Percentiles rank a stretch among this genome's conserved stretches.
phyloP scores from a whole-genome alignment of 2,329 filamentous ascomycete species.

The Exophiala sideris region DNA sequence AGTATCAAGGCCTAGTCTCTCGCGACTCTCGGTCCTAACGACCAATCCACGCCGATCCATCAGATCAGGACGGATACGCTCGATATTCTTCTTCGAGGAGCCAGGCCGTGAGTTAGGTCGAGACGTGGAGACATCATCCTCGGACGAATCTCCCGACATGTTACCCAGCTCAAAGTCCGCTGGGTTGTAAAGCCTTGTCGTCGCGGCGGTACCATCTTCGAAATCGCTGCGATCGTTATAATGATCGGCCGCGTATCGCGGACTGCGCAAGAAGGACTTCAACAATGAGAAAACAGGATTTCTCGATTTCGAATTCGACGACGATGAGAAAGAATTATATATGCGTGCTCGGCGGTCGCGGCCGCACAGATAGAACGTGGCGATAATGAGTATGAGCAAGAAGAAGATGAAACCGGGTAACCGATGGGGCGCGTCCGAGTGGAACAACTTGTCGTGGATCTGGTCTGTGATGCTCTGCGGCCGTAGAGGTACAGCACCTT shows the following conservation, averaged over 20 bases:
- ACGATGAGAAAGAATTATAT: slow-evolving; percentile 54
- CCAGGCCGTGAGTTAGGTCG: slow-evolving; percentile 57
- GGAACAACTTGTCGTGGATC: slow-evolving; percentile 62
- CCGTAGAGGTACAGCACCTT: slow-evolving; percentile 32
- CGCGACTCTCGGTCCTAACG: slow-evolving; percentile 79
- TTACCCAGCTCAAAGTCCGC: slow-evolving; percentile 75
- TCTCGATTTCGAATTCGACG: slow-evolving; percentile 25
- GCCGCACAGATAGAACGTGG: slow-evolving; percentile 72
- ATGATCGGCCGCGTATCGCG: slow-evolving; percentile 33
- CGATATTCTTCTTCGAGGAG: slow-evolving; percentile 51
- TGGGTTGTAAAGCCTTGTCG: slow-evolving; percentile 31
- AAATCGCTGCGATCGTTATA: slow-evolving; percentile 75
- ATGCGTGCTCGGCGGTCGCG: slow-evolving; percentile 68
- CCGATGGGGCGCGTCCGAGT: slow-evolving; percentile 63
- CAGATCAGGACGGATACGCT: slow-evolving; percentile 33
- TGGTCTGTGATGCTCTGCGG: slow-evolving; percentile 43
- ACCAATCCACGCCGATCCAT: slow-evolving; percentile 69
- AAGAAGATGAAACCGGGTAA: slow-evolving; percentile 75
- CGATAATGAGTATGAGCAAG: slow-evolving; percentile 65
- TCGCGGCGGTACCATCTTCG: slow-evolving; percentile 60
- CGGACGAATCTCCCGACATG: slow-evolving; percentile 40
- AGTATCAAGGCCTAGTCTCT: slow-evolving; percentile 56
- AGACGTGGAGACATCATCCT: slow-evolving; percentile 53
- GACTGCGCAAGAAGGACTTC: slow-evolving; percentile 30
- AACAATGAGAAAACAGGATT: slow-evolving; percentile 35